A percentile compares a stretch with the other conserved stretches of the same genome.
These are phyloP conservation scores for Macrotyloma uniflorum DNA, from an alignment of 306 rosid genomes.

Conservation along the genomic window DNA sequence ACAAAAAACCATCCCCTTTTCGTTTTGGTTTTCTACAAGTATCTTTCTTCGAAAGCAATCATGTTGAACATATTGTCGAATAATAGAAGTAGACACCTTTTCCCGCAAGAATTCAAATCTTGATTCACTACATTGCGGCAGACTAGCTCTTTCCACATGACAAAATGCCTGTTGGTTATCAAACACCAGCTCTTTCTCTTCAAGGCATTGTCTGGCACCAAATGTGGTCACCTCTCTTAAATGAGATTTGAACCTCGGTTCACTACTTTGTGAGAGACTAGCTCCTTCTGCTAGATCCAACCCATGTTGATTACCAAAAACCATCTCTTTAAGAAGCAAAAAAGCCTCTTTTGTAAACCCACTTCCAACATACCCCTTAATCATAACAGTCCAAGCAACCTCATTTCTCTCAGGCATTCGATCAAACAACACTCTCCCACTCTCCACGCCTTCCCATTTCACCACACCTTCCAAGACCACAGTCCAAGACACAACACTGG, in stretches of 20 bases:
- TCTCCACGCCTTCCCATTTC: conserved; percentile 61
- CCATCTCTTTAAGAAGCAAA: conserved; percentile 56
- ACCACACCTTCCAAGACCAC: conserved; percentile 68
- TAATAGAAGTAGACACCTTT: not conserved
- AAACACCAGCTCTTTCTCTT: not conserved
- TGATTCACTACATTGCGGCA: not conserved
- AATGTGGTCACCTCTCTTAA: not conserved
- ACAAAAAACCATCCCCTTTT: conserved; percentile 50
- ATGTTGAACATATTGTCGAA: not conserved
- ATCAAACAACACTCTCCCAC: conserved; percentile 66
- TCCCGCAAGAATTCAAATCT: not conserved
- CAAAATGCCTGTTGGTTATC: not conserved
- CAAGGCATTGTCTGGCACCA: not conserved
- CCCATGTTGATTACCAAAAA: conserved; percentile 36
- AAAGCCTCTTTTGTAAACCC: conserved; percentile 57
- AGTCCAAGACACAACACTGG: conserved; percentile 78
- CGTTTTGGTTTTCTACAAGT: not conserved
- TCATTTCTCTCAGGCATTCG: conserved; percentile 75
- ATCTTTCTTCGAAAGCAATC: not conserved
- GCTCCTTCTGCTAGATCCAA: not conserved
- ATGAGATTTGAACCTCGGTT: not conserved
- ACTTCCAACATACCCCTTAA: conserved; percentile 58
- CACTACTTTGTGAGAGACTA: not conserved
- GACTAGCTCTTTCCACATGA: not conserved
- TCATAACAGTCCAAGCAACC: conserved; percentile 81